These are phyloP conservation scores for Elsinoe necatrix DNA, from an alignment of 2,329 filamentous ascomycete genomes.

Conservation along the genomic window DNA sequence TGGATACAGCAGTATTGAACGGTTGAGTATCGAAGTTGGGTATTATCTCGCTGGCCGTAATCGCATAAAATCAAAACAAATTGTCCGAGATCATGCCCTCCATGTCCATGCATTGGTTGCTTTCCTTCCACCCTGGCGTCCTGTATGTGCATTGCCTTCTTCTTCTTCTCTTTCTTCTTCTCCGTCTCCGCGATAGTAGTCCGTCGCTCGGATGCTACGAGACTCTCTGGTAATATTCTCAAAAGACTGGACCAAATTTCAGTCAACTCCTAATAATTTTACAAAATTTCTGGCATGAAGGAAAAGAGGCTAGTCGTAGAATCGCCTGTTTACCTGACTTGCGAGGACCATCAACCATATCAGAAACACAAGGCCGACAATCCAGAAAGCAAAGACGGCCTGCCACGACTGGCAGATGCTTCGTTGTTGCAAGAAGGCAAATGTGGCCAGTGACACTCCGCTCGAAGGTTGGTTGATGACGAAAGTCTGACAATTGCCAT, in stretches of 20 bases:
- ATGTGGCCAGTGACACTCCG: conserved; percentile 46
- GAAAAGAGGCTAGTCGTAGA: conserved; percentile 16
- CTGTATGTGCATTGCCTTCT: background rate
- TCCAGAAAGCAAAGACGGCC: conserved; percentile 55
- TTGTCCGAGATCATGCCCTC: background rate
- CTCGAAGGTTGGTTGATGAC: conserved; percentile 42
- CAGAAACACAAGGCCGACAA: conserved; percentile 55
- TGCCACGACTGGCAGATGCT: conserved; percentile 58
- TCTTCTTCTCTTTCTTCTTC: background rate
- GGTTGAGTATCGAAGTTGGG: background rate
- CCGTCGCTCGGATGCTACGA: background rate
- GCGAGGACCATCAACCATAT: conserved; percentile 59
- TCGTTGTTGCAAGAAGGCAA: conserved; percentile 55
- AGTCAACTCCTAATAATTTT: conserved; percentile 8
- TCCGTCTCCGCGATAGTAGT: background rate
- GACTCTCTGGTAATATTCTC: background rate
- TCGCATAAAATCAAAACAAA: background rate
- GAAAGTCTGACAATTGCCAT: conserved; percentile 51
- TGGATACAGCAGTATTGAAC: conserved; percentile 35
- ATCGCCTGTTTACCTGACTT: conserved; percentile 19
- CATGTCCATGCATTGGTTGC: background rate
- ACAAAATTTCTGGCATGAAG: background rate
- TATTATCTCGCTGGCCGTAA: conserved; percentile 6
- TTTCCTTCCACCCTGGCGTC: background rate
- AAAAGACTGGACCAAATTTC: conserved; percentile 1